Percentiles rank a stretch among this genome's conserved stretches.
Evolutionary conservation across 768 basidiomycete genomes (phyloP).

Genomic region (Imleria badia): DNA sequence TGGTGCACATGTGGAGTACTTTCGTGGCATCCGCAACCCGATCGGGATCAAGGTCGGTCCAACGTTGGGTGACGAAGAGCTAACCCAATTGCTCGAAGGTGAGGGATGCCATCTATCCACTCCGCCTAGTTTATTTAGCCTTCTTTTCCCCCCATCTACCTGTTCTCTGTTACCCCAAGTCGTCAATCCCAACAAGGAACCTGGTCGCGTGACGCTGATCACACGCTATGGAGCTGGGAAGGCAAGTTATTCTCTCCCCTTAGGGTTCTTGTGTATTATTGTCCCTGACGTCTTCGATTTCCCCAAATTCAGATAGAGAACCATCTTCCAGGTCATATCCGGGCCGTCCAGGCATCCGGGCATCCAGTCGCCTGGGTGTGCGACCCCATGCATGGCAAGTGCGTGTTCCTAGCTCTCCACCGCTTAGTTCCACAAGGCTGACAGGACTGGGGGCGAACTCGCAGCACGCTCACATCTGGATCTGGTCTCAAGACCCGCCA

Average conservation of each 20-base stretch:
- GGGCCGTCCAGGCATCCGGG: slow-evolving; percentile 70
- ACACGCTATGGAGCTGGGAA: slow-evolving; percentile 91
- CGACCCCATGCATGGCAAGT: slow-evolving; percentile 99
- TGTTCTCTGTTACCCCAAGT: slow-evolving; percentile 43
- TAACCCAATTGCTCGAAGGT: slow-evolving; percentile 77
- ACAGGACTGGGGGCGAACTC: not conserved
- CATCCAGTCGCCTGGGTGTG: slow-evolving; percentile 95
- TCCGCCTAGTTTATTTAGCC: not conserved
- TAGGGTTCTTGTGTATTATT: not conserved
- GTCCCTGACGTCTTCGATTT: not conserved
- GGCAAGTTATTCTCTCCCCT: slow-evolving; percentile 37
- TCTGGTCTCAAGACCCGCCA: slow-evolving; percentile 87
- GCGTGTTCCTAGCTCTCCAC: slow-evolving; percentile 37
- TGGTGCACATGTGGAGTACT: slow-evolving; percentile 96
- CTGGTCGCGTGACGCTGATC: slow-evolving; percentile 85
- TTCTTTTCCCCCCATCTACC: not conserved
- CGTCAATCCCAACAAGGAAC: slow-evolving; percentile 82
- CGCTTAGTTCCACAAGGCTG: not conserved
- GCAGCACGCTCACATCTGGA: slow-evolving; percentile 78
- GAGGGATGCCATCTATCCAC: slow-evolving; percentile 24
- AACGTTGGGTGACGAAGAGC: slow-evolving; percentile 74
- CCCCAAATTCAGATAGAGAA: slow-evolving; percentile 57
- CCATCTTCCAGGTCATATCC: slow-evolving; percentile 78
- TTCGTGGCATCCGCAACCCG: slow-evolving; percentile 88
- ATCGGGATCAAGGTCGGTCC: slow-evolving; percentile 98